A percentile compares a stretch with the other conserved stretches of the same genome.
phyloP scores from a whole-genome alignment of 805 yeast species.

The Kodamaea restingae region DNA sequence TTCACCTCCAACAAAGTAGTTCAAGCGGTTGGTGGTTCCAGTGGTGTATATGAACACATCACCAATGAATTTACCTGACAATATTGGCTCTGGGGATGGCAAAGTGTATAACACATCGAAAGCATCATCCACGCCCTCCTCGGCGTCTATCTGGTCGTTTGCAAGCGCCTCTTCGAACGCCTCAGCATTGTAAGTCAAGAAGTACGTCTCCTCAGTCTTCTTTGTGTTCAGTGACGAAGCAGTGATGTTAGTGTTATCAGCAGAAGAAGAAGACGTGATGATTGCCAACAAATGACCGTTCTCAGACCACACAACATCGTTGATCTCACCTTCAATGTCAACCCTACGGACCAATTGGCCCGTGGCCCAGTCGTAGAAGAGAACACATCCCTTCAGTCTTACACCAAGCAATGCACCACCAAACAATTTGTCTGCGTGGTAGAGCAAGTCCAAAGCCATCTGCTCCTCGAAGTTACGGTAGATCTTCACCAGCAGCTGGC shows the following conservation, averaged over 20 bases:
- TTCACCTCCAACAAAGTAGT: slow-evolving; percentile 93
- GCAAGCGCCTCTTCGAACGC: slow-evolving; percentile 59
- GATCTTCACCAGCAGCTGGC: slow-evolving; percentile 59
- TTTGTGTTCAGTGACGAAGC: slow-evolving; percentile 29
- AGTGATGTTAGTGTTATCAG: slow-evolving; percentile 17
- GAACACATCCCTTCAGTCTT: slow-evolving; percentile 76
- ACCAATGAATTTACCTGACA: slow-evolving; percentile 94
- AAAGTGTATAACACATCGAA: slow-evolving; percentile 83
- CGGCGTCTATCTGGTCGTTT: slow-evolving; percentile 57
- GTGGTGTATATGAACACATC: slow-evolving; percentile 95
- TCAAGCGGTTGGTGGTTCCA: slow-evolving; percentile 71
- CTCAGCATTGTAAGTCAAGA: slow-evolving; percentile 69
- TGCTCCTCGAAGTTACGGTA: slow-evolving; percentile 84
- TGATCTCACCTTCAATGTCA: slow-evolving; percentile 71
- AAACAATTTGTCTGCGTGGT: slow-evolving; percentile 73
- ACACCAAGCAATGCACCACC: slow-evolving; percentile 89
- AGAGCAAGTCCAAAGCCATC: slow-evolving; percentile 59
- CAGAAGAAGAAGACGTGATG: slow-evolving; percentile 34
- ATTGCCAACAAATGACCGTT: slow-evolving; percentile 86
- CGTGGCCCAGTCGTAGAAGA: slow-evolving; percentile 92
- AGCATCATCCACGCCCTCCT: slow-evolving; percentile 85
- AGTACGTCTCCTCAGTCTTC: slow-evolving; percentile 63
- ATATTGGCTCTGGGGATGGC: slow-evolving; percentile 61
- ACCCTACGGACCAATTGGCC: slow-evolving; percentile 82
- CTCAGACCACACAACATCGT: slow-evolving; percentile 86